These are phyloP conservation scores for Selaginella moellendorffii DNA, from an alignment of 75 land plant genomes.

Conservation along the genomic window DNA sequence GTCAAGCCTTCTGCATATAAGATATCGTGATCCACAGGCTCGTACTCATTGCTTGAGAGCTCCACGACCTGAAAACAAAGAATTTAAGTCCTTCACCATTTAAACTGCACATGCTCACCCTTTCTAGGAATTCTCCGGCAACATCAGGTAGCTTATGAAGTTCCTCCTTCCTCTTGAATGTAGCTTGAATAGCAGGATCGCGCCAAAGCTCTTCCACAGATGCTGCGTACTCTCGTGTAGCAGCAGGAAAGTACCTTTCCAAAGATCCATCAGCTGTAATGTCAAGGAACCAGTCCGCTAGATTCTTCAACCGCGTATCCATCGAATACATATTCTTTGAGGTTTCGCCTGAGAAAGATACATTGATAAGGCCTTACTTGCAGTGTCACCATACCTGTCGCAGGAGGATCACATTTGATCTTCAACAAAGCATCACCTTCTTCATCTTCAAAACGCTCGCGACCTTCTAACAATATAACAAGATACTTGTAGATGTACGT, in stretches of 20 bases:
- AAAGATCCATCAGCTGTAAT: constrained; percentile 7
- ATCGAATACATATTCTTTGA: not conserved
- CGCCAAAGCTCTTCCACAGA: constrained; percentile 8
- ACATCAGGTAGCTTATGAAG: constrained; percentile 11
- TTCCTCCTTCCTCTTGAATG: constrained; percentile 12
- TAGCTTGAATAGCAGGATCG: constrained; percentile 10
- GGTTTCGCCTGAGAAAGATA: too few relatives aligned
- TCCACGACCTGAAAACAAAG: not conserved
- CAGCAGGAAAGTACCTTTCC: not conserved
- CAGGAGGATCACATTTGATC: not conserved
- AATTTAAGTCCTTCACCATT: not conserved
- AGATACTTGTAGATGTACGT: constrained; percentile 59
- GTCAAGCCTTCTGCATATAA: constrained; percentile 3
- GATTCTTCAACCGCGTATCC: constrained; percentile 7
- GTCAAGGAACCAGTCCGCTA: constrained; percentile 6
- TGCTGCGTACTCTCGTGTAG: constrained; percentile 23
- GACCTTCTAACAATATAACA: constrained; percentile 66
- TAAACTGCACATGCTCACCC: not conserved
- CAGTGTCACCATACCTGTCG: too few relatives aligned
- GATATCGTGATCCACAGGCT: constrained; percentile 3
- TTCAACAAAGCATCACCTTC: too few relatives aligned
- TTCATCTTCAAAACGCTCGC: constrained; percentile 94
- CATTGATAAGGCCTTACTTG: too few relatives aligned
- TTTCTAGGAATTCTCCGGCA: constrained; percentile 66
- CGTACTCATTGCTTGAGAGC: constrained; percentile 9